Evolutionary conservation across 345 rosid species (phyloP).

Genomic region (Ricinus communis): DNA sequence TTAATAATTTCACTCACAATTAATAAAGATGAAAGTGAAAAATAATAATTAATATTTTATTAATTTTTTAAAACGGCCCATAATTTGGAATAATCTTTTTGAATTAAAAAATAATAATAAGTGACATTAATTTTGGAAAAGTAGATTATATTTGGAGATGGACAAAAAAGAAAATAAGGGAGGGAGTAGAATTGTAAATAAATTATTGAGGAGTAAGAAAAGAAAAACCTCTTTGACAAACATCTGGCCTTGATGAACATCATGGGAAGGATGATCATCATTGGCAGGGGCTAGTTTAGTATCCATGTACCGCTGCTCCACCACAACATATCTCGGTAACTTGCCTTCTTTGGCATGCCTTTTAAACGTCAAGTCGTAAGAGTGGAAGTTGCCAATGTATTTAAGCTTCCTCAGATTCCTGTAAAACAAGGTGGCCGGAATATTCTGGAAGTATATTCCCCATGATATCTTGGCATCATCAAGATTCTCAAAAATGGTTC

Average conservation of each 20-base stretch:
- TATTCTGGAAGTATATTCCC: conserved; percentile 83
- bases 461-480: conserved; percentile 50
- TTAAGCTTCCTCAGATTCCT: conserved; percentile 69
- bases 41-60: too few species aligned
- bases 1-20: too few species aligned
- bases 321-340: conserved; percentile 63
- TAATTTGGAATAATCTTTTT: too few species aligned
- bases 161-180: too few species aligned
- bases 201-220: neutral
- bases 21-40: too few species aligned
- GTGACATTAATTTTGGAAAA: too few species aligned
- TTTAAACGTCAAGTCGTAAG: conserved; percentile 50
- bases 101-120: too few species aligned
- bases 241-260: conserved; percentile 85
- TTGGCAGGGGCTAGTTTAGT: conserved; percentile 49
- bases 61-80: too few species aligned
- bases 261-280: conserved; percentile 95
- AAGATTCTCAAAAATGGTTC: conserved; percentile 77
- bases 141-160: too few species aligned
- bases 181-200: too few species aligned
- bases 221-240: conserved; percentile 57
- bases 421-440: conserved; percentile 78
- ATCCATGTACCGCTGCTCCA: conserved; percentile 90
- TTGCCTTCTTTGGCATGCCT: conserved; percentile 56
- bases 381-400: conserved; percentile 48